Evolutionary conservation across 2,329 filamentous ascomycete species (phyloP).

Genomic region (Elsinoe australis): DNA sequence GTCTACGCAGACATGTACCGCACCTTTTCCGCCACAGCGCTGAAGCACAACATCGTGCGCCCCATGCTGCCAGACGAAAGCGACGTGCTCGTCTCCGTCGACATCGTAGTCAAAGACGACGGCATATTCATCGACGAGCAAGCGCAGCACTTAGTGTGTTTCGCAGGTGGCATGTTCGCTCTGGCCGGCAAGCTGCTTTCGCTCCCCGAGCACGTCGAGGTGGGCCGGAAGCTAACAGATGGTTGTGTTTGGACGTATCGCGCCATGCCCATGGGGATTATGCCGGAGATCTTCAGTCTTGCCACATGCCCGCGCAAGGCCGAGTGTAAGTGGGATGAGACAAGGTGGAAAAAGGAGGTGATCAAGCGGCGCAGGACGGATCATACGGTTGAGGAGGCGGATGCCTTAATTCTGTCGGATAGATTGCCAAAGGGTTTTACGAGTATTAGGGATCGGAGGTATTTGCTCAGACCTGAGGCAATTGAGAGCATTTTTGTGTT

Average conservation of each 20-base stretch:
- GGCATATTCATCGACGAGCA: constrained; percentile 39
- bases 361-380: constrained; percentile 22
- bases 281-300: constrained; percentile 53
- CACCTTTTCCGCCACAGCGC: constrained; percentile 36
- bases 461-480: constrained; percentile 48
- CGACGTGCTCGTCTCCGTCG: constrained; percentile 43
- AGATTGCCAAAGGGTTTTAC: constrained; percentile 40
- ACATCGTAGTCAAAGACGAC: constrained; percentile 31
- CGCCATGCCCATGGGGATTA: constrained; percentile 49
- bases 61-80: constrained; percentile 42
- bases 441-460: constrained; percentile 37
- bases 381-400: constrained; percentile 16
- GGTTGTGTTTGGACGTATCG: constrained; percentile 58
- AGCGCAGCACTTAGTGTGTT: constrained; percentile 53
- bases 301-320: constrained; percentile 40
- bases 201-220: constrained; percentile 46
- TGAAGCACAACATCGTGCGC: constrained; percentile 41
- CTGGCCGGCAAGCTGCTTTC: constrained; percentile 52
- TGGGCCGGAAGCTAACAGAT: constrained; percentile 51
- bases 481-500: constrained; percentile 56
- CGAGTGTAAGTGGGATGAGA: constrained; percentile 49
- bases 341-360: constrained; percentile 41
- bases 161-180: constrained; percentile 55
- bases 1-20: constrained; percentile 52
- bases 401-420: constrained; percentile 32